These are phyloP conservation scores for Didymella exigua DNA, from an alignment of 2,329 filamentous ascomycete species.

Conservation along the genomic window DNA sequence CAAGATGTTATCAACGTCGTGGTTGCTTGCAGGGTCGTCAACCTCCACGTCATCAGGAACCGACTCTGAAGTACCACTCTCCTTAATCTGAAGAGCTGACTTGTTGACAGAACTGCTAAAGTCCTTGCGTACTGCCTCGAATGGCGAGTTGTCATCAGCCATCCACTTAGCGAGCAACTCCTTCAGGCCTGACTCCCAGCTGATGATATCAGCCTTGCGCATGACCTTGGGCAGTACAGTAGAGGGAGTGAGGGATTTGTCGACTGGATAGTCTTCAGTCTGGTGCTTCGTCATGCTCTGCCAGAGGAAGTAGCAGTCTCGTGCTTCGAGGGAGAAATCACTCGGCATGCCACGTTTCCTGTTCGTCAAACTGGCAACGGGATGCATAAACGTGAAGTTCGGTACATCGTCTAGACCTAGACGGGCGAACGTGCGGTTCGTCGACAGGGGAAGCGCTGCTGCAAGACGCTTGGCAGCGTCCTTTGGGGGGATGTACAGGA, in stretches of 20 bases:
- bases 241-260: slow-evolving; percentile 57
- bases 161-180: slow-evolving; percentile 65
- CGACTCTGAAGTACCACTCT: slow-evolving; percentile 10
- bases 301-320: slow-evolving; percentile 73
- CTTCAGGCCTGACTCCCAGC: slow-evolving; percentile 70
- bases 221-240: slow-evolving; percentile 60
- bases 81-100: slow-evolving; percentile 8
- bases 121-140: slow-evolving; percentile 57
- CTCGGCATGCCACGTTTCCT: slow-evolving; percentile 67
- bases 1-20: slow-evolving; percentile 55
- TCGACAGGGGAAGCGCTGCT: slow-evolving; percentile 59
- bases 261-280: slow-evolving; percentile 58
- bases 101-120: slow-evolving; percentile 32
- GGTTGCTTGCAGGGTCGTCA: slow-evolving; percentile 31
- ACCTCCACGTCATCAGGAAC: slow-evolving; percentile 22
- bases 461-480: slow-evolving; percentile 41
- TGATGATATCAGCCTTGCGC: slow-evolving; percentile 68
- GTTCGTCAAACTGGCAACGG: slow-evolving; percentile 67
- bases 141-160: slow-evolving; percentile 58
- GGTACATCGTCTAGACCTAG: slow-evolving; percentile 56
- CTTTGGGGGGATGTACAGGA: slow-evolving; percentile 63
- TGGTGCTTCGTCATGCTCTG: slow-evolving; percentile 65
- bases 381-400: slow-evolving; percentile 68
- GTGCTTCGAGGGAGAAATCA: slow-evolving; percentile 71
- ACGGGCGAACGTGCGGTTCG: slow-evolving; percentile 42